phyloP scores from a whole-genome alignment of 2,329 filamentous ascomycete species.

The Alternaria brassicicola region DNA sequence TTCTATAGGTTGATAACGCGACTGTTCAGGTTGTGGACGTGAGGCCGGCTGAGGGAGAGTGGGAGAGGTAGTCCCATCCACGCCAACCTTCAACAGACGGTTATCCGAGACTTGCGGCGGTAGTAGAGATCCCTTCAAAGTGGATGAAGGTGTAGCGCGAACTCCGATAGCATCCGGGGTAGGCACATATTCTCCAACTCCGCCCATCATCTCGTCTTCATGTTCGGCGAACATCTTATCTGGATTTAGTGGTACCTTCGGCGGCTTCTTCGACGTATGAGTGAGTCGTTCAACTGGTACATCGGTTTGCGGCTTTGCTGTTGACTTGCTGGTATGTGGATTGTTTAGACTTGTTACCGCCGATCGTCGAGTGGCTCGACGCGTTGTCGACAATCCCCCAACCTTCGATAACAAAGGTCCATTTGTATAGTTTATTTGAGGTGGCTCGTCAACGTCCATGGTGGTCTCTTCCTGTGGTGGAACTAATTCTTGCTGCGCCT shows the following conservation, averaged over 20 bases:
- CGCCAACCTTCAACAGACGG: neutral
- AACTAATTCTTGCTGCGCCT: neutral
- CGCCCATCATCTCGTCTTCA: neutral
- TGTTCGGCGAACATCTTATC: neutral
- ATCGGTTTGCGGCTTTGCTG: neutral
- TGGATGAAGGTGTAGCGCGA: neutral
- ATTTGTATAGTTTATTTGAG: no score
- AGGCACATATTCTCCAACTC: neutral
- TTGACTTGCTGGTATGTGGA: neutral
- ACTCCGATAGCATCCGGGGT: neutral
- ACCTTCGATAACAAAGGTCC: no score
- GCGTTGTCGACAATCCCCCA: no score
- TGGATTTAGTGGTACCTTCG: neutral
- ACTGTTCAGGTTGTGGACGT: neutral
- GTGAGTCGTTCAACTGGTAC: neutral
- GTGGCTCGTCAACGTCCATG: neutral
- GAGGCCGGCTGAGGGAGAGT: neutral
- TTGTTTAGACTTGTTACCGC: neutral
- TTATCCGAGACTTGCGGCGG: neutral
- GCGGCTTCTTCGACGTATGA: neutral
- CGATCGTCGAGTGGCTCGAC: constrained; percentile 22
- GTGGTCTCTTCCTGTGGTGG: neutral
- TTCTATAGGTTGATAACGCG: neutral
- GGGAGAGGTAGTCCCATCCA: neutral
- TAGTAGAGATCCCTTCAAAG: neutral